Evolutionary conservation across 2,329 filamentous ascomycete species (phyloP).

Genomic region (Dactylonectria macrodidyma): DNA sequence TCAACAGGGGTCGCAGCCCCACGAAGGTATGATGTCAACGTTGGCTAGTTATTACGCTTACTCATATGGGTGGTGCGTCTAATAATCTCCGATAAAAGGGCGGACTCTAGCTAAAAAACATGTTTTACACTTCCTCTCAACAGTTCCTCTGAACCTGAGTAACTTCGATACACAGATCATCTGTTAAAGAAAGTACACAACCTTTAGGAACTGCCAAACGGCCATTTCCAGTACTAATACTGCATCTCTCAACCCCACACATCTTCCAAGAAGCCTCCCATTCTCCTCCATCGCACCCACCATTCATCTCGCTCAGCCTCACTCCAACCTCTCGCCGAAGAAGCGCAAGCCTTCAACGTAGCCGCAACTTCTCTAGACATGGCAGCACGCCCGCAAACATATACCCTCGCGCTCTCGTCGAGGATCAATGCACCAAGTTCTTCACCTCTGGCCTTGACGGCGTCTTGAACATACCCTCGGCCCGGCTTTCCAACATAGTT

Average conservation of each 20-base stretch:
- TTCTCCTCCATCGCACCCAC: constrained; percentile 8
- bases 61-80: too few relatives aligned
- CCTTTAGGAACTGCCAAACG: too few relatives aligned
- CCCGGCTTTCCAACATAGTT: constrained; percentile 14
- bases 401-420: constrained; percentile 11
- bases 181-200: too few relatives aligned
- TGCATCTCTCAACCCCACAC: constrained; percentile 6
- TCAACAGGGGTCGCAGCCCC: too few relatives aligned
- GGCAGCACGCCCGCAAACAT: constrained; percentile 20
- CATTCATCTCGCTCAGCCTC: constrained; percentile 10
- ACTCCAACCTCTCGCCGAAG: constrained; percentile 4
- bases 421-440: constrained; percentile 2
- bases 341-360: constrained; percentile 1
- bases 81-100: too few relatives aligned
- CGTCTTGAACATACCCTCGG: constrained; percentile 23
- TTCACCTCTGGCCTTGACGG: neutral
- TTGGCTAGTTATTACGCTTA: too few relatives aligned
- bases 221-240: too few relatives aligned
- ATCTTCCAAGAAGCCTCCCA: constrained; percentile 14
- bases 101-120: too few relatives aligned
- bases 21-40: too few relatives aligned
- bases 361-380: constrained; percentile 23
- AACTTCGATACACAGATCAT: too few relatives aligned
- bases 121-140: too few relatives aligned
- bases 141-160: too few relatives aligned